Conservation (phyloP, 164 flowering plant species). For the Nelumbo lutea region DNA sequence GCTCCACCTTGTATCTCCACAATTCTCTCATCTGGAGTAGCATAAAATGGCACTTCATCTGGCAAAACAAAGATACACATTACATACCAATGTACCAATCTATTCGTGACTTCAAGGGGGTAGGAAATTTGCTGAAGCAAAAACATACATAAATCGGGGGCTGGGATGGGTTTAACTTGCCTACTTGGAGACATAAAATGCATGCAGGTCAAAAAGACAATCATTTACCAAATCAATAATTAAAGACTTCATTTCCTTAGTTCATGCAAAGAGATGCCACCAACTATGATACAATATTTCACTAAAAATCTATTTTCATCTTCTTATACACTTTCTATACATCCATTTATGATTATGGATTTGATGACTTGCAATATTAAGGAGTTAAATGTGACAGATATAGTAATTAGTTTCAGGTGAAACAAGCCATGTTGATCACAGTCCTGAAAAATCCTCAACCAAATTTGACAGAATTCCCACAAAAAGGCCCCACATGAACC, state of each 20-base stretch:
- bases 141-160: not conserved
- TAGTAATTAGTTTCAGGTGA: no score
- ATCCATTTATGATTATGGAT: no score
- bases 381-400: no score
- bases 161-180: not conserved
- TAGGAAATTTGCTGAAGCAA: not conserved
- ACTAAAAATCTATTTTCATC: no score
- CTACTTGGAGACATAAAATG: not conserved
- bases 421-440: no score
- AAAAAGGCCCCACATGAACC: no score
- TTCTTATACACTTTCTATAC: no score
- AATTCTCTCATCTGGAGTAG: conserved; percentile 69
- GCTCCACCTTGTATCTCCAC: conserved; percentile 89
- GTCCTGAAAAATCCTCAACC: no score
- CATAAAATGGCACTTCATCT: conserved; percentile 78
- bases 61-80: conserved; percentile 15
- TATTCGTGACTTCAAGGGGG: not conserved
- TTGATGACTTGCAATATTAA: no score
- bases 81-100: not conserved
- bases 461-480: no score
- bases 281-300: no score
- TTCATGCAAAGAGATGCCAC: no score
- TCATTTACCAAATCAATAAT: not conserved
- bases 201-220: not conserved
- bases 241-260: not conserved